Base-by-base conservation (phyloP, 805 yeast species). In the Cyberlindnera meyerae region DNA sequence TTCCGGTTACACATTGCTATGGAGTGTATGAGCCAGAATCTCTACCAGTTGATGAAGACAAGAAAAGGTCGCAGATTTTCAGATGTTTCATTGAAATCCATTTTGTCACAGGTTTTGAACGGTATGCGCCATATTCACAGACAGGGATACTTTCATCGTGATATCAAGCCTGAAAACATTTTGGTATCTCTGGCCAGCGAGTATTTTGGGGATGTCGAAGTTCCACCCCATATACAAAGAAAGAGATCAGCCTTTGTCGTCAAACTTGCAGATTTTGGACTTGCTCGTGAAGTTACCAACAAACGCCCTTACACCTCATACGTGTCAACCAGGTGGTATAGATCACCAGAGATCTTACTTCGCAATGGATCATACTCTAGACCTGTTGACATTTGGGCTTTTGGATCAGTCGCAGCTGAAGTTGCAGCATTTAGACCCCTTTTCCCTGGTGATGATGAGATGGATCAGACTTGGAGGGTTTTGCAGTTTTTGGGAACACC, bases 121-220 rank as follows among this genome's bases (percentile, higher is more conserved):
- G 98, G 93, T 4, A 69, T 89, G 20, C 73, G 77, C 39, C 97
- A 90, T 58, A 87, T 90, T 37, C 98, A 86, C 52, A 56, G 60
- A 18, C 63, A 69, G 48, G 72, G 73, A 9, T 85, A 70, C 52
- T 80, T 80, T 52, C 97, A 90, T 58, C 73, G 98, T 39, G 98
- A 90, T 65, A 71, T 90, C 33, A 90, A 90, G 60, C 97, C 98
- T 0, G 97, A 90, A 53, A 90, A 90, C 59, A 81, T 90, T 18
- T 70, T 90, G 47, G 75, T 89, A 5, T 68, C 79, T 25, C 76
- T 79, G 16, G 61, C 81, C 6, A 58, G 62, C 27, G 68, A 68
- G 33, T 82, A 71, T 51, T 81, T 73, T 55, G 58, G 61, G 56
- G 56, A 63, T 44, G 48, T 51, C 9, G 57, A 58, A 44, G 34